phyloP scores from a whole-genome alignment of 768 basidiomycete species.

The Nidula microcarpa region DNA sequence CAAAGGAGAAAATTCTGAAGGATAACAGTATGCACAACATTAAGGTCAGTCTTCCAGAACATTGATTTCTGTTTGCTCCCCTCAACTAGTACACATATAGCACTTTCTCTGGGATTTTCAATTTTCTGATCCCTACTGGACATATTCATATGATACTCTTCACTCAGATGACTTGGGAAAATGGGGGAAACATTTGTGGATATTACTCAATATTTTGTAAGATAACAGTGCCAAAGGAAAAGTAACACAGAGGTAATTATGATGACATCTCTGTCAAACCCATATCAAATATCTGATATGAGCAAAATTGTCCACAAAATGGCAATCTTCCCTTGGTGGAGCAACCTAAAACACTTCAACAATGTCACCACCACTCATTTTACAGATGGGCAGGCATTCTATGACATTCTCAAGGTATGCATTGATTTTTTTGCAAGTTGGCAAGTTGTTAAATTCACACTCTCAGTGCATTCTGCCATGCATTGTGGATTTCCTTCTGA shows the following conservation, averaged over 20 bases:
- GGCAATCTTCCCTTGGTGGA: slow-evolving; percentile 20
- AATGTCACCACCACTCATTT: slow-evolving; percentile 18
- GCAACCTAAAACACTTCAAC: slow-evolving; percentile 24
- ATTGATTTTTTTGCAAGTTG: neutral
- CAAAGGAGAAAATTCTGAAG: slow-evolving; percentile 13
- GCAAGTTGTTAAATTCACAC: slow-evolving; percentile 1
- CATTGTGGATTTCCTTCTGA: slow-evolving; percentile 20
- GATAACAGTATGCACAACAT: slow-evolving; percentile 15
- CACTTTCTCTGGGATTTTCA: slow-evolving; percentile 22
- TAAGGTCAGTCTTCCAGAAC: slow-evolving; percentile 6
- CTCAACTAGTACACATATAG: slow-evolving; percentile 6
- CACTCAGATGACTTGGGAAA: slow-evolving; percentile 22
- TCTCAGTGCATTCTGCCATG: slow-evolving; percentile 20
- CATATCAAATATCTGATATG: neutral
- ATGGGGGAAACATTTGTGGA: slow-evolving; percentile 20
- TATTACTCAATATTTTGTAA: slow-evolving; percentile 12
- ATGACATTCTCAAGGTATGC: slow-evolving; percentile 21
- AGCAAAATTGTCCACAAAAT: slow-evolving; percentile 12
- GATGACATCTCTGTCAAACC: slow-evolving; percentile 1
- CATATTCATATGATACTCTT: slow-evolving; percentile 20
- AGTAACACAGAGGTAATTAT: slow-evolving; percentile 13
- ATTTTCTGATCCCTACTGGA: slow-evolving; percentile 17
- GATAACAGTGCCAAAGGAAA: slow-evolving; percentile 7
- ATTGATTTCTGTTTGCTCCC: neutral
- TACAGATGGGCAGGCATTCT: slow-evolving; percentile 22